Conservation (phyloP, 2,329 filamentous ascomycete genomes). For the Talaromyces atroroseus region DNA sequence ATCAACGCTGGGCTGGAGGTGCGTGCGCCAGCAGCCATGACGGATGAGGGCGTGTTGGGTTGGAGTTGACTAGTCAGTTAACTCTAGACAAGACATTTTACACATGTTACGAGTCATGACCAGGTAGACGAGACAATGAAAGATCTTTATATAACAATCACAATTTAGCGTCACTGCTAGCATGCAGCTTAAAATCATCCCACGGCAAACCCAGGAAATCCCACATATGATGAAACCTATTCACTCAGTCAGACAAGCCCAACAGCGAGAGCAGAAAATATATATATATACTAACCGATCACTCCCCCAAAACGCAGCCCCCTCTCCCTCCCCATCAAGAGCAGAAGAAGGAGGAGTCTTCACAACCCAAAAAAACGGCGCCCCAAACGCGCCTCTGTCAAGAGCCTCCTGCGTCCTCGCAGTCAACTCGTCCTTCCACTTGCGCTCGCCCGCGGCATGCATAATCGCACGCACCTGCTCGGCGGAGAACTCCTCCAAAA, state of each 20-base stretch:
- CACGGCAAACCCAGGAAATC: slow-evolving; percentile 54
- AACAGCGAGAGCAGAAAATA: not conserved
- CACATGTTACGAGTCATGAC: not conserved
- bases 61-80: not conserved
- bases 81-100: too few relatives aligned
- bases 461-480: slow-evolving; percentile 51
- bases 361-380: slow-evolving; percentile 68
- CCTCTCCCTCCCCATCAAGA: slow-evolving; percentile 44
- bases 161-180: not conserved
- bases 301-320: slow-evolving; percentile 53
- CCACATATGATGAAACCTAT: slow-evolving; percentile 53
- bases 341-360: slow-evolving; percentile 35
- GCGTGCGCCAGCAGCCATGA: slow-evolving; percentile 22
- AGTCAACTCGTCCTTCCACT: slow-evolving; percentile 52
- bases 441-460: slow-evolving; percentile 46
- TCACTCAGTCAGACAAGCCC: not conserved
- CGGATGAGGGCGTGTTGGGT: not conserved
- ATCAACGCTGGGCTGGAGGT: slow-evolving; percentile 70
- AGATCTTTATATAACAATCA: not conserved
- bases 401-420: slow-evolving; percentile 57
- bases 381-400: slow-evolving; percentile 65
- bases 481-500: slow-evolving; percentile 42
- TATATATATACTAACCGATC: slow-evolving; percentile 58
- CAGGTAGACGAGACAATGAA: too few relatives aligned
- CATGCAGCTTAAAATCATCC: slow-evolving; percentile 23